Conservation (phyloP, 352 stramenopile species). For the Saprolegnia parasitica region DNA sequence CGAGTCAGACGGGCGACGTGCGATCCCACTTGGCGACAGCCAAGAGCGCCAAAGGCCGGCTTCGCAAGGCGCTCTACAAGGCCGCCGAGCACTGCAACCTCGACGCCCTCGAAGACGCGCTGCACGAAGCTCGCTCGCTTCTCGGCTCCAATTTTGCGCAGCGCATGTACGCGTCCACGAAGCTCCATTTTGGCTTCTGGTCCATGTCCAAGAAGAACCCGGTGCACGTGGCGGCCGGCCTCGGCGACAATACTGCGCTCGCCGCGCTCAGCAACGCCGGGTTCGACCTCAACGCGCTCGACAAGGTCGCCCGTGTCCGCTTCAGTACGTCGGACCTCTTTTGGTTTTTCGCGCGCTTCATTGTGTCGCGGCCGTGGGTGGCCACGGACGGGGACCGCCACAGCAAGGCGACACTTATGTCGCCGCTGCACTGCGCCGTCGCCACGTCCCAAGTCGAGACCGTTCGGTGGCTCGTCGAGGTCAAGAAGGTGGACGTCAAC, state of each 20-base stretch:
- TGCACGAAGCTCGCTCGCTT: constrained; percentile 49
- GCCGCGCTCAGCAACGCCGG: constrained; percentile 53
- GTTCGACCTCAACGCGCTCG: constrained; percentile 66
- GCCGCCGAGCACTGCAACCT: constrained; percentile 65
- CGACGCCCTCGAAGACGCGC: constrained; percentile 46
- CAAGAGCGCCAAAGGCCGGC: constrained; percentile 37
- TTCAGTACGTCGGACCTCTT: constrained; percentile 77
- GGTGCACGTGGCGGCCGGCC: constrained; percentile 77
- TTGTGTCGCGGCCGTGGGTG: constrained; percentile 66
- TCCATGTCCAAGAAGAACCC: constrained; percentile 77
- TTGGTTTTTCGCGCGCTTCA: constrained; percentile 68
- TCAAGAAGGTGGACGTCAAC: constrained; percentile 70
- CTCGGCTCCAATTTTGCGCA: constrained; percentile 51
- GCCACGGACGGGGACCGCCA: constrained; percentile 55
- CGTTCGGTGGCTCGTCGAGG: constrained; percentile 61
- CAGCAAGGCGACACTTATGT: constrained; percentile 64
- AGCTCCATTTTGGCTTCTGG: constrained; percentile 65
- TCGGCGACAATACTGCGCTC: constrained; percentile 71
- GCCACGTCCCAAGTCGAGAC: constrained; percentile 66
- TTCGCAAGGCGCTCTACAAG: constrained; percentile 69
- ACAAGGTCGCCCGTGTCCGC: constrained; percentile 75
- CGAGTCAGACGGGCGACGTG: constrained; percentile 73
- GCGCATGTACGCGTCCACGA: constrained; percentile 62
- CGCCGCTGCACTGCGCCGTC: constrained; percentile 71
- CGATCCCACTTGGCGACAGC: constrained; percentile 49